Evolutionary conservation across 352 stramenopile species (phyloP).

Genomic region (Phytophthora capsici): DNA sequence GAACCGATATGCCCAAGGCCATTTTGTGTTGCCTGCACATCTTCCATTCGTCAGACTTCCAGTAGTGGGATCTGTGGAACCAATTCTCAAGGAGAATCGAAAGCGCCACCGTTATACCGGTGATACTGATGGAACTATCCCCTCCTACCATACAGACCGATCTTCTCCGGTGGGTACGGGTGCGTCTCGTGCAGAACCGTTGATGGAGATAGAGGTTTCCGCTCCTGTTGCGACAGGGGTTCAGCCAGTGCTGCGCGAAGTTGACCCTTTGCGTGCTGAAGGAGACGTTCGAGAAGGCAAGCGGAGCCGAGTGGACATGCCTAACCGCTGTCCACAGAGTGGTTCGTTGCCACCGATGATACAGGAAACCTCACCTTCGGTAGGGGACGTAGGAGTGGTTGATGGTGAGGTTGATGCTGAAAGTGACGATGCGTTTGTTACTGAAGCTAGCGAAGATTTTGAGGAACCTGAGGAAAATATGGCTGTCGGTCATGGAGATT

Average conservation of each 20-base stretch:
- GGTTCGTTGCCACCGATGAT: background rate
- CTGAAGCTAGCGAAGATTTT: no score
- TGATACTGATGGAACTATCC: background rate
- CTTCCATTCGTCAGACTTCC: background rate
- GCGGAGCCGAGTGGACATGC: background rate
- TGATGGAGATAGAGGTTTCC: background rate
- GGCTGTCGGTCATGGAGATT: no score
- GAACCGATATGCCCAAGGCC: background rate
- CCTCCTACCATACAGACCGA: background rate
- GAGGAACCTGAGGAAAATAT: no score
- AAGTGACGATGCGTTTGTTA: no score
- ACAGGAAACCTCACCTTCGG: constrained; percentile 3
- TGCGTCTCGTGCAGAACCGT: background rate
- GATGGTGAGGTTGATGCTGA: no score
- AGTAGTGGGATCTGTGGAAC: background rate
- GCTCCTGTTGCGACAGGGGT: constrained; percentile 6
- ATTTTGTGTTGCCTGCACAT: background rate
- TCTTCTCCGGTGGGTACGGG: background rate
- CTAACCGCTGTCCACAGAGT: background rate
- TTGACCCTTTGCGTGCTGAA: constrained; percentile 5
- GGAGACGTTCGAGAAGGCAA: background rate
- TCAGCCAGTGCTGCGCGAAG: background rate
- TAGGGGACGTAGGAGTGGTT: background rate
- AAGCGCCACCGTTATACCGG: constrained; percentile 18
- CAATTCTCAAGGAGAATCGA: no score